Percentiles rank a stretch among this genome's conserved stretches.
Evolutionary conservation across 139 green algal species (phyloP).

Genomic region (Volvox africanus): DNA sequence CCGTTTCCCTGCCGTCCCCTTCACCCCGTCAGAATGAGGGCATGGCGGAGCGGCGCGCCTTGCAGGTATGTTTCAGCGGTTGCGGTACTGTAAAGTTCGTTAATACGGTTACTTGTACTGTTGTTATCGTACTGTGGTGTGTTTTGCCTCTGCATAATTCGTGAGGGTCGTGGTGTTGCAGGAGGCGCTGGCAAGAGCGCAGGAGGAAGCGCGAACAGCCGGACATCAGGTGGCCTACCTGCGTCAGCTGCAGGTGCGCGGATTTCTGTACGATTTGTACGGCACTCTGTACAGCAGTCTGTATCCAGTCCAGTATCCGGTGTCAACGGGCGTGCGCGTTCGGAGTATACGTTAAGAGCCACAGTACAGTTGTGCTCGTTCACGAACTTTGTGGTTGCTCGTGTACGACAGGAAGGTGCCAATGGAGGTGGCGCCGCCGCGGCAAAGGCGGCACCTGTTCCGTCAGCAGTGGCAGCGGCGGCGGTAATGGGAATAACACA

Average conservation of each 20-base stretch:
- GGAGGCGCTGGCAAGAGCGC: conserved; percentile 1
- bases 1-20: neutral
- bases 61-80: conserved; percentile 7
- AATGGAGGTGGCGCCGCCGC: neutral
- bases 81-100: too few relatives aligned
- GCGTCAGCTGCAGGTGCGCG: conserved; percentile 16
- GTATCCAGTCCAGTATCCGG: too few relatives aligned
- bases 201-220: neutral
- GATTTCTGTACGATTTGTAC: neutral
- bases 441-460: neutral
- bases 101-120: too few relatives aligned
- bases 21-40: neutral
- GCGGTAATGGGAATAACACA: neutral
- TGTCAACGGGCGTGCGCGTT: too few relatives aligned
- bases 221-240: conserved; percentile 33
- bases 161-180: neutral
- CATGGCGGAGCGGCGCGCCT: neutral
- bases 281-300: too few relatives aligned
- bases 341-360: too few relatives aligned
- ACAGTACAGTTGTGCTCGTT: too few relatives aligned
- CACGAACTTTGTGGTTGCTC: too few relatives aligned
- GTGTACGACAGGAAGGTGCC: neutral
- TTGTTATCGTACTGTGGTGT: too few relatives aligned
- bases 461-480: neutral
- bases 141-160: too few relatives aligned